Evolutionary conservation across 1,284 basidiomycete species (phyloP).

Genomic region (Somion occarium): DNA sequence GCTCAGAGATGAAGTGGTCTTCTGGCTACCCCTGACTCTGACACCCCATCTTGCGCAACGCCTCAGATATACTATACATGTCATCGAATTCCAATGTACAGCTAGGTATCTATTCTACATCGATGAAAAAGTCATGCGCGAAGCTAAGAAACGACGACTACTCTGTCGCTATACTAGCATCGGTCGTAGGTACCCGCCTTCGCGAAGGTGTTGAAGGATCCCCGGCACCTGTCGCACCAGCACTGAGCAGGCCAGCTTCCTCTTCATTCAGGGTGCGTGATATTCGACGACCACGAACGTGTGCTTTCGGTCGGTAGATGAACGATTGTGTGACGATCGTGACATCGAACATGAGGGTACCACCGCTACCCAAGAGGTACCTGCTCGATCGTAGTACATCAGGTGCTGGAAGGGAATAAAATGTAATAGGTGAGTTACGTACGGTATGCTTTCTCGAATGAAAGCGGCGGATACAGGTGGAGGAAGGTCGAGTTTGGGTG

Average conservation of each 20-base stretch:
- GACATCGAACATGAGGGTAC: conserved; percentile 87
- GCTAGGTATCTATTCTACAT: no score
- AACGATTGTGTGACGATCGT: conserved; percentile 71
- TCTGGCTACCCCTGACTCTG: no score
- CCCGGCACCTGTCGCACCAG: conserved; percentile 22
- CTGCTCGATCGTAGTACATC: conserved; percentile 32
- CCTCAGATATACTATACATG: no score
- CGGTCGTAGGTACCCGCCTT: conserved; percentile 15
- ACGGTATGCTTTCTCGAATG: conserved; percentile 74
- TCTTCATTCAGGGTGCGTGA: conserved; percentile 23
- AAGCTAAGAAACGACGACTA: no score
- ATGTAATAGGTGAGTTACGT: no score
- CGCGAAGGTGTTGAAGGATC: conserved; percentile 21
- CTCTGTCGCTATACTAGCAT: no score
- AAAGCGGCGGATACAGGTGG: conserved; percentile 53
- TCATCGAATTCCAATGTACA: no score
- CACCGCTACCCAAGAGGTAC: conserved; percentile 83
- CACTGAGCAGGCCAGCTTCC: conserved; percentile 26
- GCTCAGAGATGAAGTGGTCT: no score
- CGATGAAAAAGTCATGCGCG: no score
- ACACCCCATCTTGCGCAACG: no score
- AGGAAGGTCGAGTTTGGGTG: conserved; percentile 50
- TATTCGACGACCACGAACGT: conserved; percentile 17
- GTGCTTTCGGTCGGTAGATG: conserved; percentile 36
- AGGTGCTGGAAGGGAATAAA: conserved; percentile 4